Evolutionary conservation across 768 basidiomycete species (phyloP).

Genomic region (Leccinellum rugosiceps): DNA sequence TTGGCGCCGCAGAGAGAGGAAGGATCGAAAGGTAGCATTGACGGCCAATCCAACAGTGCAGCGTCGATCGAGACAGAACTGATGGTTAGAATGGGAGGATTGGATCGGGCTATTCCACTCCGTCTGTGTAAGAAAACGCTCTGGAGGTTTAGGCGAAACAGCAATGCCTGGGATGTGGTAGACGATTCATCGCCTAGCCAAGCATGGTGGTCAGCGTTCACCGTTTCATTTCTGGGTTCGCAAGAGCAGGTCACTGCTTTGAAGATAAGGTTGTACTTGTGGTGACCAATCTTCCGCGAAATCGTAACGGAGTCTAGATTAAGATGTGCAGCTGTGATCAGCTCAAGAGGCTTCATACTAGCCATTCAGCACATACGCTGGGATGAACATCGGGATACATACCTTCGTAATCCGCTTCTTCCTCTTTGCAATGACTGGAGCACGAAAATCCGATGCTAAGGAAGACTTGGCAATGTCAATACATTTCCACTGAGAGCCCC

Average conservation of each 20-base stretch:
- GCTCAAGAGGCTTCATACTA: conserved; percentile 16
- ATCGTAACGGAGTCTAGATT: conserved; percentile 47
- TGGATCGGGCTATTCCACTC: conserved; percentile 30
- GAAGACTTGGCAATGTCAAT: conserved; percentile 19
- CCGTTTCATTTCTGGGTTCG: conserved; percentile 46
- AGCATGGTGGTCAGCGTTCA: conserved; percentile 44
- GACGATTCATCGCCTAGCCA: conserved; percentile 51
- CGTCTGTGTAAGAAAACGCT: conserved; percentile 45
- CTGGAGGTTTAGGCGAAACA: conserved; percentile 42
- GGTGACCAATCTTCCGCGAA: conserved; percentile 33
- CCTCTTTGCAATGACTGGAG: conserved; percentile 9
- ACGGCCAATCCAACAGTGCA: conserved; percentile 60
- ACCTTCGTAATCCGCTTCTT: conserved; percentile 23
- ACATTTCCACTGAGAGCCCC: not conserved
- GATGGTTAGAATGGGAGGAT: conserved; percentile 30
- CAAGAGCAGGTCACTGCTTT: conserved; percentile 39
- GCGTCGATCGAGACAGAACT: conserved; percentile 30
- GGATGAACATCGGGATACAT: not conserved
- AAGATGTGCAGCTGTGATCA: conserved; percentile 41
- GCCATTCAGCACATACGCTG: not conserved
- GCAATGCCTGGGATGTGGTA: conserved; percentile 42
- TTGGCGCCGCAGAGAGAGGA: conserved; percentile 48
- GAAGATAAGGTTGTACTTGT: conserved; percentile 43
- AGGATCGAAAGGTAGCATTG: conserved; percentile 38
- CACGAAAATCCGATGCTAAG: conserved; percentile 12